These are phyloP conservation scores for Isatis lusitanica DNA, from an alignment of 441 rosid species.

Conservation along the genomic window DNA sequence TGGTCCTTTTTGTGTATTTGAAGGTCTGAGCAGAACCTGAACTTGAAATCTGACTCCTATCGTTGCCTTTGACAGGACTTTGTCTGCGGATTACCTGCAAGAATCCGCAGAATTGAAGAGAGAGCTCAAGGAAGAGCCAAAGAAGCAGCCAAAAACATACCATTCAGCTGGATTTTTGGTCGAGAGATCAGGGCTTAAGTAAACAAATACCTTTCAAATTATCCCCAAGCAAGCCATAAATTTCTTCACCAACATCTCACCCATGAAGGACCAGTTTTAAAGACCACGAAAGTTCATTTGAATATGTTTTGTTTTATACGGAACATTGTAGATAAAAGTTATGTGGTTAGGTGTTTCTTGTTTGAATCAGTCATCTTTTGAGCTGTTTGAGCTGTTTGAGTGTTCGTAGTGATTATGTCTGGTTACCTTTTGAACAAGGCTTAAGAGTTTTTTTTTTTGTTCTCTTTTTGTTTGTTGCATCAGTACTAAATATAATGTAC, in stretches of 20 bases:
- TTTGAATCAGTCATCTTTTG: slow-evolving; percentile 3
- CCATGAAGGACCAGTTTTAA: slow-evolving; percentile 1
- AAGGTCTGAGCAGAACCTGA: background rate
- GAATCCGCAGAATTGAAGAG: slow-evolving; percentile 36
- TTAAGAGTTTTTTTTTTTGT: background rate
- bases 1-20: slow-evolving; percentile 5
- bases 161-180: slow-evolving; percentile 39
- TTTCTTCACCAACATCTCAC: background rate
- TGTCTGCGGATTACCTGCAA: slow-evolving; percentile 31
- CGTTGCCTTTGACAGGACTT: slow-evolving; percentile 22
- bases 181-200: slow-evolving; percentile 27
- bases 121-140: slow-evolving; percentile 36
- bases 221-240: background rate
- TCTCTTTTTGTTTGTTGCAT: slow-evolving; percentile 19
- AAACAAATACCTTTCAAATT: background rate
- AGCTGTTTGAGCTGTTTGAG: slow-evolving; percentile 11
- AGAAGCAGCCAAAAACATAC: slow-evolving; percentile 24
- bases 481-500: background rate
- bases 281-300: slow-evolving; percentile 30
- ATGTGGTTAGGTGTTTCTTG: slow-evolving; percentile 30
- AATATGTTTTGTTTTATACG: slow-evolving; percentile 25
- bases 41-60: background rate
- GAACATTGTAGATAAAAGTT: slow-evolving; percentile 32
- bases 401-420: slow-evolving; percentile 24
- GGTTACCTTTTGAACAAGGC: slow-evolving; percentile 22